Evolutionary conservation across 768 basidiomycete genomes (phyloP).

Genomic region (Trametes cinnabarina): DNA sequence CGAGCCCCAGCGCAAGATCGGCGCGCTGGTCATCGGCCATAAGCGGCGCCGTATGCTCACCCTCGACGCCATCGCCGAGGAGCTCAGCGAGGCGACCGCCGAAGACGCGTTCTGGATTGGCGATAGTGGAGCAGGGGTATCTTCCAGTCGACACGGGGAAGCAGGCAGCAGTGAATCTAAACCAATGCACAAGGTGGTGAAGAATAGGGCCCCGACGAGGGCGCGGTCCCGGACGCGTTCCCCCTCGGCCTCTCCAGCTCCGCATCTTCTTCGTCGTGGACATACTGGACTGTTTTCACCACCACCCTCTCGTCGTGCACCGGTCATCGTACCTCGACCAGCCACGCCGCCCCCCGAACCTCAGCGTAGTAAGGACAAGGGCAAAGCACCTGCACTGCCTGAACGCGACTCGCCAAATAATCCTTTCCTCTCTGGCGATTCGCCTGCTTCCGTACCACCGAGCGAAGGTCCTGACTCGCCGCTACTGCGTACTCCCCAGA

Average conservation of each 20-base stretch:
- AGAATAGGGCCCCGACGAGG: conserved; percentile 14
- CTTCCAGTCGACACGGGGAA: neutral
- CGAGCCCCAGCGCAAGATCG: conserved; percentile 31
- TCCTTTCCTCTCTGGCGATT: conserved; percentile 56
- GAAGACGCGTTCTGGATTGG: conserved; percentile 33
- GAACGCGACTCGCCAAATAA: conserved; percentile 68
- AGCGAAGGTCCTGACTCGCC: conserved; percentile 30
- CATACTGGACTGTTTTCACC: conserved; percentile 53
- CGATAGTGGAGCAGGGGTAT: neutral
- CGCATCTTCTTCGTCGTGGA: conserved; percentile 24
- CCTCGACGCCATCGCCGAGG: conserved; percentile 28
- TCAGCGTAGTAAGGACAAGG: conserved; percentile 37
- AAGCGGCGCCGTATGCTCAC: conserved; percentile 28
- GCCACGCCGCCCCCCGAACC: conserved; percentile 29
- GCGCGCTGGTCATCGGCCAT: conserved; percentile 24
- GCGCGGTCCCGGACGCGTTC: conserved; percentile 25
- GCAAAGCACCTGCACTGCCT: conserved; percentile 28
- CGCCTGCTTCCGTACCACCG: conserved; percentile 25
- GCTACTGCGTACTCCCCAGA: conserved; percentile 39
- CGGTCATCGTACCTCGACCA: conserved; percentile 20
- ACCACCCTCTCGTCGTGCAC: conserved; percentile 59
- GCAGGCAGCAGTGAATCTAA: neutral
- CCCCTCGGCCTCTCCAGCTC: conserved; percentile 29
- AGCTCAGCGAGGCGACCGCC: conserved; percentile 24
- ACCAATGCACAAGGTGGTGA: conserved; percentile 8